Base-by-base conservation (phyloP, 2,329 filamentous ascomycete species). In the Botrytis paeoniae region DNA sequence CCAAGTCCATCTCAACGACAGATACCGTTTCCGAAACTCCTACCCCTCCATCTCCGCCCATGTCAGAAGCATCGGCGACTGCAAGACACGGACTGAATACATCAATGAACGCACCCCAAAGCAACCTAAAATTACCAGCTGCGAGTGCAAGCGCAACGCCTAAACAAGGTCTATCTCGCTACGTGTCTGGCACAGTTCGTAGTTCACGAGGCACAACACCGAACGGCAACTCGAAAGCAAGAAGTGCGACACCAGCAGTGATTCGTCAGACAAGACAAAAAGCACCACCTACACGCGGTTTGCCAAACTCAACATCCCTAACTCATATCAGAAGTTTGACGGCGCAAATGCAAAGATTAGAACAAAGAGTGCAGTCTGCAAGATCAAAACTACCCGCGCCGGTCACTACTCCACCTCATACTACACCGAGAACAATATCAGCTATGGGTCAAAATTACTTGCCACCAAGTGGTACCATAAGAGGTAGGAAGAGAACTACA, bases 261-360 rank as follows among this genome's bases (percentile, higher is more conserved):
- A 81, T 80, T 71, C 77, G 79, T 22, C 83, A 84, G 18, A 78
- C 83, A 7, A 80, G 79, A 80, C 86, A 83, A 75, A 85, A 84
- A 75, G 82, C 79, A 75, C 82, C 78, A 76, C 82, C 81, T 74
- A 81, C 80, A 69, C 78, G 79, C 39, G 79, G 79, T 6, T 29
- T 89, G 57, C 87, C 88, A 39, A 85, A 86, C 70, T 90, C 86
- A 75, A 89, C 85, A 75, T 98, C 96, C 2, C 89, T 99, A 68
- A 92, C 93, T 77, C 96, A 99, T 81, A 97, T 99, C 79, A 93
- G 95, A 76, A 92, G 92, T 43, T 90, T 99, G 76, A 97, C 97
- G 73, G 95, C 94, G 41, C 96, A 98, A 83, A 98, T 98, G 94
- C 94, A 98, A 83, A 93, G 94, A 77, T 90, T 99, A 75, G 96